Evolutionary conservation across 1,284 basidiomycete species (phyloP).

Genomic region (Cryptococcus depauperatus): DNA sequence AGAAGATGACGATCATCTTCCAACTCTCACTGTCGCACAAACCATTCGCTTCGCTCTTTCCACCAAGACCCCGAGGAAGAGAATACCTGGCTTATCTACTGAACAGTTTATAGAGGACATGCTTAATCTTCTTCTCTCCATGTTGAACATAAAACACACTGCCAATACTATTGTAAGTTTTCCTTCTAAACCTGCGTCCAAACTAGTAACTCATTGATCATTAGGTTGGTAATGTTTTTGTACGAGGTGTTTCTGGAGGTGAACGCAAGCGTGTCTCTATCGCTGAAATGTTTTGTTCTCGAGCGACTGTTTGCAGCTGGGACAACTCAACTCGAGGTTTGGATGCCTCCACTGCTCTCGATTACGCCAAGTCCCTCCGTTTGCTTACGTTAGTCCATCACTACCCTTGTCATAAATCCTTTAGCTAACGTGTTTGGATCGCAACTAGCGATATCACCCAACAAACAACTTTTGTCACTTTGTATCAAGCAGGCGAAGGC

Average conservation of each 20-base stretch:
- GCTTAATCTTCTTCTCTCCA: conserved; percentile 51
- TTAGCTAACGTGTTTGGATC: too few relatives aligned
- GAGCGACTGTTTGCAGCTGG: conserved; percentile 46
- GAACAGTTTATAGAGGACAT: conserved; percentile 50
- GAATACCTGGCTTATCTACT: conserved; percentile 48
- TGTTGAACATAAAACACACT: conserved; percentile 57
- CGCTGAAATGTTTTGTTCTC: conserved; percentile 51
- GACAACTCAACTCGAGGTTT: conserved; percentile 55
- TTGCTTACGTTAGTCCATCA: too few relatives aligned
- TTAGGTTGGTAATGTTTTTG: conserved; percentile 50
- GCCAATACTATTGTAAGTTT: conserved; percentile 49
- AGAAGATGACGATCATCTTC: conserved; percentile 59
- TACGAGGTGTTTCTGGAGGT: conserved; percentile 56
- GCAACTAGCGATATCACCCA: conserved; percentile 49
- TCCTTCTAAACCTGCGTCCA: not conserved
- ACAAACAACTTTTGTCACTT: conserved; percentile 47
- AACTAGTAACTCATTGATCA: not conserved
- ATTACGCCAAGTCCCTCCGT: conserved; percentile 53
- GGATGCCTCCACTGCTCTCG: conserved; percentile 54
- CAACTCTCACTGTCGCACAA: conserved; percentile 55
- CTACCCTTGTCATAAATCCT: too few relatives aligned
- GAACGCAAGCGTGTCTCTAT: conserved; percentile 57
- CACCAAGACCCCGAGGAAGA: conserved; percentile 51
- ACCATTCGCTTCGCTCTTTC: conserved; percentile 52
- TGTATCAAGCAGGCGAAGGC: conserved; percentile 57